These are phyloP conservation scores for Houttuynia cordata DNA, from an alignment of 164 flowering plant genomes.

Conservation along the genomic window DNA sequence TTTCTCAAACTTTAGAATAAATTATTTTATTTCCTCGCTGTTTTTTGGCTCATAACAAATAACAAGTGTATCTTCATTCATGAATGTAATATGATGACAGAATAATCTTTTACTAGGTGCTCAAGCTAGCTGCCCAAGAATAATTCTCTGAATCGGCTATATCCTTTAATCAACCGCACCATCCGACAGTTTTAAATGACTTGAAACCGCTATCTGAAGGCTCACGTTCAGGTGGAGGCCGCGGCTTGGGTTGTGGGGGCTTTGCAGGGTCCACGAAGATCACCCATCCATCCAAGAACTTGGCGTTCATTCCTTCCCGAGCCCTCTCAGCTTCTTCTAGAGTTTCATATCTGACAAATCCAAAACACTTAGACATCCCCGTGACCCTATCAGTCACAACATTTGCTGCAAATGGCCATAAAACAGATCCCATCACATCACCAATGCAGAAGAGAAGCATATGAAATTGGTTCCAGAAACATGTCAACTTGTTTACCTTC, in stretches of 20 bases:
- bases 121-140: neutral
- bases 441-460: neutral
- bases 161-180: slow-evolving; percentile 36
- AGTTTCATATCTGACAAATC: slow-evolving; percentile 58
- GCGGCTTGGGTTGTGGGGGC: slow-evolving; percentile 53
- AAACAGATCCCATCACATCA: neutral
- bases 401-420: slow-evolving; percentile 37
- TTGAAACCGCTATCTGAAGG: slow-evolving; percentile 46
- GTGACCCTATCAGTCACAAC: slow-evolving; percentile 49
- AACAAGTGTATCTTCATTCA: too few relatives aligned
- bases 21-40: too few relatives aligned
- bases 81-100: too few relatives aligned
- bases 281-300: slow-evolving; percentile 89
- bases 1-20: too few relatives aligned
- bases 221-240: slow-evolving; percentile 31
- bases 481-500: slow-evolving; percentile 34
- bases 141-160: neutral
- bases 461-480: neutral
- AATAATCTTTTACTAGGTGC: too few relatives aligned
- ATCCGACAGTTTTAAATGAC: slow-evolving; percentile 76
- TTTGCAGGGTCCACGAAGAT: slow-evolving; percentile 90
- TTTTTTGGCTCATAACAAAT: too few relatives aligned
- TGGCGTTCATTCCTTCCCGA: slow-evolving; percentile 65
- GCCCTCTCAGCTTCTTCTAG: slow-evolving; percentile 86
- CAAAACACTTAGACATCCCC: slow-evolving; percentile 89